Evolutionary conservation across 495 filamentous ascomycete species (phyloP).

Genomic region (Neurospora sublineolata): DNA sequence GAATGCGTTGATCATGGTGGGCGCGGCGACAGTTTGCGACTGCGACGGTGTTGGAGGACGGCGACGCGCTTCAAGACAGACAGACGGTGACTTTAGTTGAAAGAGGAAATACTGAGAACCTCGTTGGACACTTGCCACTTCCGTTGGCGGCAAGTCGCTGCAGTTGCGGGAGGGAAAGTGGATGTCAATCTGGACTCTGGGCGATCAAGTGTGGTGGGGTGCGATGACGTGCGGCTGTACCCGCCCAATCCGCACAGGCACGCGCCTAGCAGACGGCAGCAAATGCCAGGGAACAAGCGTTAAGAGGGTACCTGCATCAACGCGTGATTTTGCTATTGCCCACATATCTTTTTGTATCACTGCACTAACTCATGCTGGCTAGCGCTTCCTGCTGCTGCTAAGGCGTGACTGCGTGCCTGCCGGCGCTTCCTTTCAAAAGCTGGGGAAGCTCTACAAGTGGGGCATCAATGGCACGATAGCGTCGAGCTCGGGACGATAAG

Average conservation of each 20-base stretch:
- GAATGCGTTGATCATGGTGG: conserved; percentile 91
- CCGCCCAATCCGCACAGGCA: neutral
- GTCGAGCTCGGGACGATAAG: neutral
- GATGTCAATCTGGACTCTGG: neutral
- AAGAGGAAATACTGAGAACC: neutral
- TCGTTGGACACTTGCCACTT: neutral
- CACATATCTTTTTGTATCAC: accelerated
- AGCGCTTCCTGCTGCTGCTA: neutral
- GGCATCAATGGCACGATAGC: neutral
- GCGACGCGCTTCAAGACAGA: neutral
- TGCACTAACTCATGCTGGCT: neutral
- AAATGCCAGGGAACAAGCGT: neutral
- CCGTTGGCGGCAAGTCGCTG: neutral
- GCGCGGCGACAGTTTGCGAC: neutral
- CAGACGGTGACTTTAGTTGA: neutral
- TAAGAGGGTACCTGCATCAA: neutral
- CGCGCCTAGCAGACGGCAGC: neutral
- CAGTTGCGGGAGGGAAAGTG: neutral
- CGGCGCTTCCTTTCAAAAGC: neutral
- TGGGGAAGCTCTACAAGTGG: neutral
- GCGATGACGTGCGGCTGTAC: conserved; percentile 2
- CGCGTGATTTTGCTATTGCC: accelerated
- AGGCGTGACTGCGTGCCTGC: neutral
- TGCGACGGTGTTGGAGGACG: neutral
- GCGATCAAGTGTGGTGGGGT: conserved; percentile 3